Conservation (phyloP, 2,329 filamentous ascomycete species). For the Colletotrichum higginsianum region DNA sequence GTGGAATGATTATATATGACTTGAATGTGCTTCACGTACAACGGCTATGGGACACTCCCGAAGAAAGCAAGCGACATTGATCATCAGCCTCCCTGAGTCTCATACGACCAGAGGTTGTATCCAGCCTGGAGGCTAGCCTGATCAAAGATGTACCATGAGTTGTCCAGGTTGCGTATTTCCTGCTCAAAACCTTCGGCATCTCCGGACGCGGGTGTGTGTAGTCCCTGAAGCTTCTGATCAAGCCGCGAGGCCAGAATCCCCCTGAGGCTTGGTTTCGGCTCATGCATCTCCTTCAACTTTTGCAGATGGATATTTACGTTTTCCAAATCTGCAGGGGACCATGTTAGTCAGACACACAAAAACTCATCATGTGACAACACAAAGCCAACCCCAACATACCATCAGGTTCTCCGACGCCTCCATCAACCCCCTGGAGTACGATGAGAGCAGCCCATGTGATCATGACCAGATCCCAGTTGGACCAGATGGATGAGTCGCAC, state of each 20-base stretch:
- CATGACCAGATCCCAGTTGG: slow-evolving; percentile 60
- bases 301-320: slow-evolving; percentile 50
- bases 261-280: slow-evolving; percentile 47
- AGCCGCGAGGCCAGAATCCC: slow-evolving; percentile 46
- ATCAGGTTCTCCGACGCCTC: slow-evolving; percentile 55
- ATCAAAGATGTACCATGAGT: slow-evolving; percentile 49
- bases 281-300: slow-evolving; percentile 49
- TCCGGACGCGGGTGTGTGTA: slow-evolving; percentile 46
- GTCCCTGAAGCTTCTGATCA: slow-evolving; percentile 47
- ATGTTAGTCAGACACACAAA: background rate
- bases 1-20: background rate
- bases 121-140: slow-evolving; percentile 46
- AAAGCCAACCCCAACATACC: slow-evolving; percentile 45
- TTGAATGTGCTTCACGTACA: background rate
- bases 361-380: background rate
- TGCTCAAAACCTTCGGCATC: slow-evolving; percentile 33
- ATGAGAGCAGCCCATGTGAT: slow-evolving; percentile 62
- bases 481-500: slow-evolving; percentile 59
- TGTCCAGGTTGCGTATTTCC: slow-evolving; percentile 43
- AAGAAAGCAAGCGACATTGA: background rate
- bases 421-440: slow-evolving; percentile 59
- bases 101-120: slow-evolving; percentile 43
- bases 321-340: slow-evolving; percentile 45
- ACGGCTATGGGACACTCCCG: background rate
- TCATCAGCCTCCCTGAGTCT: slow-evolving; percentile 24